These are phyloP conservation scores for Circinella minor DNA, from an alignment of 371 early-diverging fungal species.

Conservation along the genomic window DNA sequence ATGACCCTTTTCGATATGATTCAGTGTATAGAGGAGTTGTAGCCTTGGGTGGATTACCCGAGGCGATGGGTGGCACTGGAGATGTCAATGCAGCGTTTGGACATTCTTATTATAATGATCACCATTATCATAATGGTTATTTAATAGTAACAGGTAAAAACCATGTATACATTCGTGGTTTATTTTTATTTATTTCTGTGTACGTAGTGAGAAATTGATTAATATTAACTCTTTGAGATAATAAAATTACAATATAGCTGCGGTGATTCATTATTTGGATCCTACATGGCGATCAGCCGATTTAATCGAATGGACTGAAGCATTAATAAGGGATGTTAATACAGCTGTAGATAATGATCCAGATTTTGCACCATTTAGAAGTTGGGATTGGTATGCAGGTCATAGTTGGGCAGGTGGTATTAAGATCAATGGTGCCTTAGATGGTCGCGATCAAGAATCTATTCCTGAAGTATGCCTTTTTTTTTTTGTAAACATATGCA, in stretches of 20 bases:
- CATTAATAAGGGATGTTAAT: conserved; percentile 73
- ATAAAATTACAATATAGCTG: conserved; percentile 40
- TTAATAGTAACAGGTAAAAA: conserved; percentile 48
- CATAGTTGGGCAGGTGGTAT: conserved; percentile 85
- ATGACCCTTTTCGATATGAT: conserved; percentile 69
- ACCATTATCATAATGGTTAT: conserved; percentile 86
- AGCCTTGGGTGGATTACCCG: conserved; percentile 51
- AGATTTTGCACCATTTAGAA: conserved; percentile 69
- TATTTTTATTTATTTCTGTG: no score
- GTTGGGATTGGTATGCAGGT: conserved; percentile 79
- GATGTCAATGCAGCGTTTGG: conserved; percentile 48
- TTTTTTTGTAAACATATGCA: no score
- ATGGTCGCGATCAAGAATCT: conserved; percentile 80
- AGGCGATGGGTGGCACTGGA: conserved; percentile 45
- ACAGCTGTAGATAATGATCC: conserved; percentile 57
- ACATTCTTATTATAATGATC: conserved; percentile 66
- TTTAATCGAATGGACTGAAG: conserved; percentile 39
- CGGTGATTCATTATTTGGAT: conserved; percentile 69
- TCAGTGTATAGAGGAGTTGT: conserved; percentile 69
- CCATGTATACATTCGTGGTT: no score
- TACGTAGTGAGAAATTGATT: no score
- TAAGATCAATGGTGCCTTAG: conserved; percentile 61
- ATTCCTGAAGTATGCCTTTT: conserved; percentile 63
- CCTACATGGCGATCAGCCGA: conserved; percentile 51
- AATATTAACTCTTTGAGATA: no score